A percentile compares a stretch with the other conserved stretches of the same genome.
Conservation (phyloP, 2,329 filamentous ascomycete species). For the Setomelanomma holmii region DNA sequence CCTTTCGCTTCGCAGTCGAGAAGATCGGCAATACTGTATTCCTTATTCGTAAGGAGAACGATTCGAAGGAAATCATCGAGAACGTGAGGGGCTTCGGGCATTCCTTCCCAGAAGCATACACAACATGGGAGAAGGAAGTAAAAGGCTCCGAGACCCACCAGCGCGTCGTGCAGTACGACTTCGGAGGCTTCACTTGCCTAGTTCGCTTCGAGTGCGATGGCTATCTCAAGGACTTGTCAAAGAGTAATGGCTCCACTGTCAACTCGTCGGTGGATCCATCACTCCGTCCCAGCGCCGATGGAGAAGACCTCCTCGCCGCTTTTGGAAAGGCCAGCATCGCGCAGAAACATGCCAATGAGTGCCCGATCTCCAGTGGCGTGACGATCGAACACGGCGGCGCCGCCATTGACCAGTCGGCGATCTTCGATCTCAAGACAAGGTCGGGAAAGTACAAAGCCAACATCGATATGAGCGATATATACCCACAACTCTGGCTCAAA, state of each 20-base stretch:
- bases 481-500: slow-evolving; percentile 58
- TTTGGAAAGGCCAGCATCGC: slow-evolving; percentile 17
- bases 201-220: slow-evolving; percentile 68
- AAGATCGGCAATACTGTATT: slow-evolving; percentile 65
- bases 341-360: not conserved
- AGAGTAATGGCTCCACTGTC: no score
- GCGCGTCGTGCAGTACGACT: slow-evolving; percentile 64
- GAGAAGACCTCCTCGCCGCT: slow-evolving; percentile 14
- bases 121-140: slow-evolving; percentile 65
- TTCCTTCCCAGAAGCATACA: slow-evolving; percentile 71
- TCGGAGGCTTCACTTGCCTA: slow-evolving; percentile 61
- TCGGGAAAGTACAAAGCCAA: slow-evolving; percentile 39
- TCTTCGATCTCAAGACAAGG: slow-evolving; percentile 63
- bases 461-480: slow-evolving; percentile 50
- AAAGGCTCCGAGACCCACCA: slow-evolving; percentile 67
- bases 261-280: not conserved
- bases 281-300: not conserved
- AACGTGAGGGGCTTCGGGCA: slow-evolving; percentile 69
- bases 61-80: slow-evolving; percentile 63
- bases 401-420: slow-evolving; percentile 50
- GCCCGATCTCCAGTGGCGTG: slow-evolving; percentile 11
- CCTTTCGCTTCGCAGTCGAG: slow-evolving; percentile 68
- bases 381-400: slow-evolving; percentile 27
- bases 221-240: slow-evolving; percentile 48
- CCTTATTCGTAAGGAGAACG: slow-evolving; percentile 68